A percentile compares a stretch with the other conserved stretches of the same genome.
phyloP scores from a whole-genome alignment of 495 filamentous ascomycete species.

The Trichoderma gamsii region DNA sequence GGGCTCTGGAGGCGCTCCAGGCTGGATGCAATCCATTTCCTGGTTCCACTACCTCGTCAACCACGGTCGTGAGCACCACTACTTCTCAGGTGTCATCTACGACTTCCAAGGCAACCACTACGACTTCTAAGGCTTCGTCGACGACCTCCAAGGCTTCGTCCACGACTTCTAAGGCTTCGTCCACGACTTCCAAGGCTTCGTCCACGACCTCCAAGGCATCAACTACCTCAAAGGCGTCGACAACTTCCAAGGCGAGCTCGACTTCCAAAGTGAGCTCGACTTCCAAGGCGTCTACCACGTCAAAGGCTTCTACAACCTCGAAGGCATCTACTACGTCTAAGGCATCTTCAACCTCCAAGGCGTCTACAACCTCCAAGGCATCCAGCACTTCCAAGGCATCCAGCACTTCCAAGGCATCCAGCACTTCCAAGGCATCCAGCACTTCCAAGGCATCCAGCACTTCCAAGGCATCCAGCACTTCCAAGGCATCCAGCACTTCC shows the following conservation, averaged over 20 bases:
- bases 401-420: not conserved
- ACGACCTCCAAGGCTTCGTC: not conserved
- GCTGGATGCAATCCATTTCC: slow-evolving; percentile 20
- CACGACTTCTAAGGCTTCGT: slow-evolving; percentile 4
- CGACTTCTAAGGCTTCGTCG: not conserved
- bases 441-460: not conserved
- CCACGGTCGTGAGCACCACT: slow-evolving; percentile 13
- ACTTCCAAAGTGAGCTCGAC: slow-evolving; percentile 3
- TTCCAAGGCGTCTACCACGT: not conserved
- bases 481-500: not conserved
- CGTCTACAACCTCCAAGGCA: slow-evolving; percentile 16
- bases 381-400: slow-evolving; percentile 4
- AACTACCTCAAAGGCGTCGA: slow-evolving; percentile 17
- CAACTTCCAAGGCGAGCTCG: slow-evolving; percentile 1
- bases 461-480: not conserved
- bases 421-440: not conserved
- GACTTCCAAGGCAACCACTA: slow-evolving; percentile 1
- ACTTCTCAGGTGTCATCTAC: not conserved
- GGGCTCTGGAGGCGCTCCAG: slow-evolving; percentile 21
- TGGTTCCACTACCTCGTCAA: slow-evolving; percentile 13
- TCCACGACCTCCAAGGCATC: slow-evolving; percentile 15
- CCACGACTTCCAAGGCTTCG: not conserved
- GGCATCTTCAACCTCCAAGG: slow-evolving; percentile 2
- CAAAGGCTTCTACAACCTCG: slow-evolving; percentile 15
- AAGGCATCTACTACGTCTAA: slow-evolving; percentile 15